Evolutionary conservation across 805 yeast genomes (phyloP).

Genomic region (Cyberlindnera xylosilytica): DNA sequence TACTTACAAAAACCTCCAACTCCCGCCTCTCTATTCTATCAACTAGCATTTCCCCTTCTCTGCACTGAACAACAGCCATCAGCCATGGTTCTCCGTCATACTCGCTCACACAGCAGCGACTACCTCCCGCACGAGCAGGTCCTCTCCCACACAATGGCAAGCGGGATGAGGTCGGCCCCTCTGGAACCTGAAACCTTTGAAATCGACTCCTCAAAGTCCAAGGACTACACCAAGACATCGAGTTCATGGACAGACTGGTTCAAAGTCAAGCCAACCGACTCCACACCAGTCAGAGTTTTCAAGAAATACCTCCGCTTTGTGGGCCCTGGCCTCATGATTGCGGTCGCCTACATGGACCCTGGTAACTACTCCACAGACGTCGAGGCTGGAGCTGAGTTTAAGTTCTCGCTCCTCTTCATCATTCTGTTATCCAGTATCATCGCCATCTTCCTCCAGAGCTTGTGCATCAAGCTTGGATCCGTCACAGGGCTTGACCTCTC

Average conservation of each 20-base stretch:
- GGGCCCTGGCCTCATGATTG: constrained; percentile 86
- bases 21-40: no score
- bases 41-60: no score
- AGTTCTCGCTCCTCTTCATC: constrained; percentile 69
- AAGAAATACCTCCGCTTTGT: constrained; percentile 63
- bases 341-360: constrained; percentile 92
- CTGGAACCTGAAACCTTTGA: constrained; percentile 4
- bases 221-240: not conserved
- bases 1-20: no score
- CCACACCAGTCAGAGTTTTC: constrained; percentile 25
- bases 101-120: not conserved
- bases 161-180: constrained; percentile 11
- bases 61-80: no score
- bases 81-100: no score
- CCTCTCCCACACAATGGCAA: constrained; percentile 17
- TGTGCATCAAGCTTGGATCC: constrained; percentile 83
- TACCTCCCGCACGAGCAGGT: constrained; percentile 19
- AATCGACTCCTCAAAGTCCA: constrained; percentile 1
- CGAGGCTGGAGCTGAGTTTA: constrained; percentile 78
- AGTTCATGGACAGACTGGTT: constrained; percentile 10
- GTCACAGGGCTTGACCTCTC: constrained; percentile 89
- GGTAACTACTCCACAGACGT: constrained; percentile 92
- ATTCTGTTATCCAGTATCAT: constrained; percentile 75
- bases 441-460: constrained; percentile 78
- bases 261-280: constrained; percentile 19